Base-by-base conservation (phyloP, 2,329 filamentous ascomycete genomes). In the Waltergamsia citrina region DNA sequence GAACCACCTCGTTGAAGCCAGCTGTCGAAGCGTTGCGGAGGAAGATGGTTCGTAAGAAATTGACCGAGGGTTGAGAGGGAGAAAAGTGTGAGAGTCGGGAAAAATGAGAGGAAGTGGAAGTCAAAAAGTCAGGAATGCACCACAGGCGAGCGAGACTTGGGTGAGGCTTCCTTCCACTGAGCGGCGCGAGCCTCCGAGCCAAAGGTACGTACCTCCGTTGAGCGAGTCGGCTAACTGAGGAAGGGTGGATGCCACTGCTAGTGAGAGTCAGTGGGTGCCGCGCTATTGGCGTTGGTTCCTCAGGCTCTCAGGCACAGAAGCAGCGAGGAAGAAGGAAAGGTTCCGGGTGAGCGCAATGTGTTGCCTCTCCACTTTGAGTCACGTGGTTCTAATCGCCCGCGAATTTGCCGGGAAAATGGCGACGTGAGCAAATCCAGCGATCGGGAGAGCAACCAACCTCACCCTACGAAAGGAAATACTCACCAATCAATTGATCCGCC, bases 401-500 rank as follows among this genome's bases (percentile, higher is more conserved):
- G 46, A 51, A 58, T 60, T 59, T 59, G 46, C 58, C 59, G 59
- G 52, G 51, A 59, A 59, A 61, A 57, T 44, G 52, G 54, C 53
- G 50, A 55, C 45, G 45, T 33, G 51, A 56, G 52, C 49, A 56
- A 59, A 60, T 53, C 51, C 41, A 44, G 45, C 30, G 44, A 41
- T 26, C 37, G 34, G 38, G 45, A 46, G 43, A 45, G 45, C 43
- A 47, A 44, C 49, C 49, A 49, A 43, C 40, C 43, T 12, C 40
- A 21, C 41, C 42, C 32, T 36, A 35, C 41, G 37, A 41, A 43
- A 48, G 43, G 33, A n/a, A 29, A 19, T 40, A 44, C 48, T 48
- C 45, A 45, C 46, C 48, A 43, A 52, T 64, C 65, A 67, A 69
- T 71, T 70, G 66, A 69, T 62, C 56, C 56, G 48, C 52, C 43